Evolutionary conservation across 2,329 filamentous ascomycete genomes (phyloP).

Genomic region (Dissoconium aciculare): DNA sequence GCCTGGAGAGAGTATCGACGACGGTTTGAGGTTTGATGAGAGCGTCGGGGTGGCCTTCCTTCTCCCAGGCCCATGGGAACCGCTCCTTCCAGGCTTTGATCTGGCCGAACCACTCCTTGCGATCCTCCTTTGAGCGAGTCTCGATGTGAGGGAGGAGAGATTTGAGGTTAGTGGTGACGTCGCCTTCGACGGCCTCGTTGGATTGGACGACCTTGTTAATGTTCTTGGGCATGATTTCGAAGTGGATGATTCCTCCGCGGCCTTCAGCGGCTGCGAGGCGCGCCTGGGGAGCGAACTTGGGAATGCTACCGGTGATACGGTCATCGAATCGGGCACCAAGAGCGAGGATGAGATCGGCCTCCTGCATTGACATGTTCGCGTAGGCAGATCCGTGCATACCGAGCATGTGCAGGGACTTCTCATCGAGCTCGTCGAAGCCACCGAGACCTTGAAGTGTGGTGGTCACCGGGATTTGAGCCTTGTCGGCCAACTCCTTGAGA

Average conservation of each 20-base stretch:
- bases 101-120: slow-evolving; percentile 76
- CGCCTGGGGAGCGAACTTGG: slow-evolving; percentile 79
- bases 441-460: slow-evolving; percentile 91
- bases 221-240: slow-evolving; percentile 98
- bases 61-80: slow-evolving; percentile 80
- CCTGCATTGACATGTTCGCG: slow-evolving; percentile 96
- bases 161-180: slow-evolving; percentile 66
- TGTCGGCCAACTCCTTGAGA: slow-evolving; percentile 76
- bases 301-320: slow-evolving; percentile 68
- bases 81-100: slow-evolving; percentile 83
- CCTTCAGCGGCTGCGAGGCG: slow-evolving; percentile 71
- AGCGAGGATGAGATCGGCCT: slow-evolving; percentile 89
- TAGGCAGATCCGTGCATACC: slow-evolving; percentile 97
- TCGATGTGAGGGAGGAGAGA: slow-evolving; percentile 60
- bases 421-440: slow-evolving; percentile 80
- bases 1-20: slow-evolving; percentile 75
- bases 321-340: slow-evolving; percentile 92
- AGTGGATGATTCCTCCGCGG: slow-evolving; percentile 89
- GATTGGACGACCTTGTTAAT: slow-evolving; percentile 99
- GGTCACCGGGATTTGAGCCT: slow-evolving; percentile 82
- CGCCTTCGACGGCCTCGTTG: slow-evolving; percentile 87
- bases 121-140: slow-evolving; percentile 44
- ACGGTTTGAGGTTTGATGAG: slow-evolving; percentile 89
- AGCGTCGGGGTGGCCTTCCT: slow-evolving; percentile 50
- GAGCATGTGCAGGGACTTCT: slow-evolving; percentile 93